phyloP scores from a whole-genome alignment of 345 rosid genomes.

The Geranium rotundifolium region DNA sequence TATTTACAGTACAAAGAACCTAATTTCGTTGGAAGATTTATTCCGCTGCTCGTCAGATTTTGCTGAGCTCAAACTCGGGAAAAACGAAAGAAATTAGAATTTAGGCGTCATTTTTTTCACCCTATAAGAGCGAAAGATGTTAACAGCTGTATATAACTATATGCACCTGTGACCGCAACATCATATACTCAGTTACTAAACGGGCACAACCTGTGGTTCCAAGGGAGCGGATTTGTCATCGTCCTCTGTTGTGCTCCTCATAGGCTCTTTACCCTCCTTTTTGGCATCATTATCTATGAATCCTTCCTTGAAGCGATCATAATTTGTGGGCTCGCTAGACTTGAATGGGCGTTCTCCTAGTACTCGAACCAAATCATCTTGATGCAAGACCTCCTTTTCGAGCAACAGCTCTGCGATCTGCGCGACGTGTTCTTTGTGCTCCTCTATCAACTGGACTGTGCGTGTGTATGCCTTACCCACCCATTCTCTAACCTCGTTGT shows the following conservation, averaged over 20 bases:
- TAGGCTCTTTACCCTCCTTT: constrained; percentile 12
- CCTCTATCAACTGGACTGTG: constrained; percentile 50
- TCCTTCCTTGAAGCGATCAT: constrained; percentile 67
- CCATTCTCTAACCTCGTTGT: constrained; percentile 85
- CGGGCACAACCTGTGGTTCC: background rate
- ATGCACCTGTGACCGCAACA: background rate
- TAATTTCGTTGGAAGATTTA: background rate
- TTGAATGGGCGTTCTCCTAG: constrained; percentile 85
- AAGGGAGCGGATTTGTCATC: background rate
- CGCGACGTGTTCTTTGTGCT: constrained; percentile 72
- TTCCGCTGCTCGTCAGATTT: background rate
- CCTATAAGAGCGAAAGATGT: no score
- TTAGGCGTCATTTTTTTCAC: no score
- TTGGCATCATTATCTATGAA: constrained; percentile 29
- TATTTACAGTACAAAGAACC: background rate
- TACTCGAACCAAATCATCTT: constrained; percentile 57
- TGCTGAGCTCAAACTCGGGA: background rate
- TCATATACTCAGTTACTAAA: background rate
- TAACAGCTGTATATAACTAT: background rate
- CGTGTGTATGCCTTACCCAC: constrained; percentile 57
- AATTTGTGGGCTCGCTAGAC: constrained; percentile 50
- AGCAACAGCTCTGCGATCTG: constrained; percentile 74
- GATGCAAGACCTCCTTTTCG: constrained; percentile 82
- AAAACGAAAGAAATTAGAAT: background rate
- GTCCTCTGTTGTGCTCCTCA: background rate